Evolutionary conservation across 202 grass and related monocot genomes (phyloP), one percentile per base, ranked within the genome.

Genomic region (Setaria italica): DNA sequence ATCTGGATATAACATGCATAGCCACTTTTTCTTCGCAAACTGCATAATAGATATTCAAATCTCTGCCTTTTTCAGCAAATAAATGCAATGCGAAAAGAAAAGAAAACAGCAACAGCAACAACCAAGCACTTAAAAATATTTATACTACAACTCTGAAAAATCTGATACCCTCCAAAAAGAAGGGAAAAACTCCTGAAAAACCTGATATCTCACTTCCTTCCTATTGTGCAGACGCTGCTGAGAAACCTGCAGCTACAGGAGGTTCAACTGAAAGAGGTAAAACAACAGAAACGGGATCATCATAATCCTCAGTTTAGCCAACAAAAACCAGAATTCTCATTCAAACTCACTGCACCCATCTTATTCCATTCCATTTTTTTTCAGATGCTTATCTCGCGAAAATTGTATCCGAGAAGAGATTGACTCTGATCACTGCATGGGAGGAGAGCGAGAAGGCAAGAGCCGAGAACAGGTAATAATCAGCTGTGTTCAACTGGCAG

Each of bases 401-500:
- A 55, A 80, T 94, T 13, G 87, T 79, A 19, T 81, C 86, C 0
- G 92, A 94, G 84, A 94, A 94, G 80, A 81, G 89, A 14, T 16
- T 78, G 71, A 88, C 83, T 53, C 69, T 94, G 83, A 91, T 94
- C 89, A 81, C 42, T 1, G 92, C 92, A 54, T 94, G 92, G 92
- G 92, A 94, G 86, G 92, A 91, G 81, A 94, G 87, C 60, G 89
- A 94, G 83, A 94, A 94, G 60, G 89, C 87, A 11, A 91, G 86
- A 87, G 89, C 86, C 2, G 89, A 94, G 76, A 94, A 94, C 72
- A 94, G 89, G 92, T 94, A 84, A 43, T 8, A 51, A 7, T 82
- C 35, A 6, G 4, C 33, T 69, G 4, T 35, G 37, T 33, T 65
- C 51, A 79, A 79, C 25, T 60, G 20, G 3, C 13, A 54, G 19